phyloP scores from a whole-genome alignment of 306 rosid species.

The Hylodesmum podocarpum region DNA sequence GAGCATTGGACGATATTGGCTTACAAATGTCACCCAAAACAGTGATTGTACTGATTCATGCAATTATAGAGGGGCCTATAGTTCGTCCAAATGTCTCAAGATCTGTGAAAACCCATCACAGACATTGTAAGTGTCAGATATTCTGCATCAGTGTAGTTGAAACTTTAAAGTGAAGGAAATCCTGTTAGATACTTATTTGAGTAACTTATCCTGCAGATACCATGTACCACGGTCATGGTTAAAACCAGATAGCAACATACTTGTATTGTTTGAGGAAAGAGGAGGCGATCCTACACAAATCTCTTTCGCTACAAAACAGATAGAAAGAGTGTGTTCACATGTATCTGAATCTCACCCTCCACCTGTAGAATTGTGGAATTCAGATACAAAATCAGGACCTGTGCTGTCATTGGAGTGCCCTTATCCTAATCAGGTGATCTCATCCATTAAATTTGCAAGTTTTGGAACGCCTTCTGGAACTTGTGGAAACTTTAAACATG shows the following conservation, averaged over 20 bases:
- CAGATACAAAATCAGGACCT: slow-evolving; percentile 52
- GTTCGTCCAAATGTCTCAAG: slow-evolving; percentile 60
- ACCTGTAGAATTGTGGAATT: slow-evolving; percentile 70
- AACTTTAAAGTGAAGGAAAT: neutral
- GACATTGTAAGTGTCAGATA: slow-evolving; percentile 53
- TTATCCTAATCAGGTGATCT: slow-evolving; percentile 64
- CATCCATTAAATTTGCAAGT: slow-evolving; percentile 87
- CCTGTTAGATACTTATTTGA: slow-evolving; percentile 17
- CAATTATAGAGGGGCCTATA: slow-evolving; percentile 61
- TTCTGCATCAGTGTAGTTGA: neutral
- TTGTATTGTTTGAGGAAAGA: slow-evolving; percentile 79
- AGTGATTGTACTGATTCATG: slow-evolving; percentile 59
- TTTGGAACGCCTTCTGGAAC: slow-evolving; percentile 78
- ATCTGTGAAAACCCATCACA: slow-evolving; percentile 94
- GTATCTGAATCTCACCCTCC: slow-evolving; percentile 82
- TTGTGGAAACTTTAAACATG: slow-evolving; percentile 75
- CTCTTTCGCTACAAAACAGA: slow-evolving; percentile 58
- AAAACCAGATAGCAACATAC: slow-evolving; percentile 54
- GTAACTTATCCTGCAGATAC: slow-evolving; percentile 49
- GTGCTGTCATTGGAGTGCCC: slow-evolving; percentile 72
- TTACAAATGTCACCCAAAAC: slow-evolving; percentile 49
- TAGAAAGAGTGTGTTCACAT: slow-evolving; percentile 70
- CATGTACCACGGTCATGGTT: slow-evolving; percentile 88
- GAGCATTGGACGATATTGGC: slow-evolving; percentile 97
- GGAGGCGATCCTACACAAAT: slow-evolving; percentile 82